Evolutionary conservation across 140 eudicot species (phyloP).

Genomic region (Ambrosia hybrid): DNA sequence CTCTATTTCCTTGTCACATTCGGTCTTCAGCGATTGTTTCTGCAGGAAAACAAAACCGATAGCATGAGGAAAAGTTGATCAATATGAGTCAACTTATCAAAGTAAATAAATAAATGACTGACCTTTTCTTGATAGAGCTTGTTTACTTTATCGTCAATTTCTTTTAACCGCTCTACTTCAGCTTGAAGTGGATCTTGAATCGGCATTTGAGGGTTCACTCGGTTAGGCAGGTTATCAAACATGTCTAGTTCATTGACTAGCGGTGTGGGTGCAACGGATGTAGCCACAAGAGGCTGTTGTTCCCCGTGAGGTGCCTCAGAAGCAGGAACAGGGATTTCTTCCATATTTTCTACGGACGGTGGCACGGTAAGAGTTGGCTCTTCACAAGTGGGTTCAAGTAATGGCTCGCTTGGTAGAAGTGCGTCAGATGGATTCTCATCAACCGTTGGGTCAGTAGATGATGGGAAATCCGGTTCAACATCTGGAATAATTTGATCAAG

Average conservation of each 20-base stretch:
- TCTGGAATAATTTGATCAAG: constrained; percentile 10
- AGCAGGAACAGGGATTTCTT: constrained; percentile 1
- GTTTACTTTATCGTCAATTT: constrained; percentile 30
- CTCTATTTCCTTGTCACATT: constrained; percentile 69
- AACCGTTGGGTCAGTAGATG: background rate
- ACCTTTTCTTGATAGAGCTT: constrained; percentile 53
- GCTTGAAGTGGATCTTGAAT: constrained; percentile 60
- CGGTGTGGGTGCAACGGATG: constrained; percentile 13
- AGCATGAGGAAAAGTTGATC: background rate
- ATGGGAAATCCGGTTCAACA: constrained; percentile 23
- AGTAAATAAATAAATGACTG: constrained; percentile 27
- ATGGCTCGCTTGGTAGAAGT: constrained; percentile 22
- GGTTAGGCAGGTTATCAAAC: constrained; percentile 27
- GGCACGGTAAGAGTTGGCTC: background rate
- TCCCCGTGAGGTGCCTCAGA: constrained; percentile 5
- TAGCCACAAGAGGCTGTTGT: constrained; percentile 14
- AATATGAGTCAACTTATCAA: background rate
- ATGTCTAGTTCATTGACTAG: background rate
- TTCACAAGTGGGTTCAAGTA: constrained; percentile 9
- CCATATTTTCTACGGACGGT: background rate
- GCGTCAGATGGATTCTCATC: constrained; percentile 31
- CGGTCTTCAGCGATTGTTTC: constrained; percentile 51
- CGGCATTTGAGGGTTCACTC: constrained; percentile 16
- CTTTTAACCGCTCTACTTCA: constrained; percentile 48
- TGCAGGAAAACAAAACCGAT: constrained; percentile 32